phyloP scores from a whole-genome alignment of 306 rosid genomes.

The Abrus precatorius region DNA sequence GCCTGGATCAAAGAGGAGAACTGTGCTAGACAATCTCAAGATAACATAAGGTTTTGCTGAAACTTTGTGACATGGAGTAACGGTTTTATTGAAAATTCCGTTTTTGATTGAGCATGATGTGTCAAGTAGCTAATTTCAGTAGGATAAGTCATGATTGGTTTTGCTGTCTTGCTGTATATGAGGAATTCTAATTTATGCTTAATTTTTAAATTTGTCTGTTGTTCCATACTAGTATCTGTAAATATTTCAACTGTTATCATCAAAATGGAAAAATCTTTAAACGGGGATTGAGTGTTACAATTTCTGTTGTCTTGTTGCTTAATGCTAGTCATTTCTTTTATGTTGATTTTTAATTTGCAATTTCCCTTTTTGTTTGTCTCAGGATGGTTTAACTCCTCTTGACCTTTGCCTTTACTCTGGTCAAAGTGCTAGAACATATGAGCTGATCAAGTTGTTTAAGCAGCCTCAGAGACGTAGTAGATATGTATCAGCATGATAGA shows the following conservation, averaged over 20 bases:
- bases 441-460: slow-evolving; percentile 85
- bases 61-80: slow-evolving; percentile 1
- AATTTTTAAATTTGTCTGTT: neutral
- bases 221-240: slow-evolving; percentile 11
- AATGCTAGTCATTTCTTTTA: neutral
- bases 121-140: neutral
- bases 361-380: slow-evolving; percentile 47
- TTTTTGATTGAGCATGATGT: slow-evolving; percentile 1
- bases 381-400: slow-evolving; percentile 90
- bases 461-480: slow-evolving; percentile 56
- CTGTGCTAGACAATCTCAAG: neutral
- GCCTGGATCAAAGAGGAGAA: neutral
- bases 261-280: slow-evolving; percentile 1
- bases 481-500: neutral
- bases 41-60: neutral
- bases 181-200: slow-evolving; percentile 1
- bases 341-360: slow-evolving; percentile 10
- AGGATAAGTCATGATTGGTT: slow-evolving; percentile 3
- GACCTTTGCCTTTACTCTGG: slow-evolving; percentile 87
- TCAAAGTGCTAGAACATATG: slow-evolving; percentile 68
- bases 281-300: neutral
- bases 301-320: slow-evolving; percentile 10
- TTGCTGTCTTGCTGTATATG: neutral
- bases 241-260: neutral
- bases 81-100: neutral